A percentile compares a stretch with the other conserved stretches of the same genome.
Conservation (phyloP, 345 rosid species). For the Gynandropsis gynandra region DNA sequence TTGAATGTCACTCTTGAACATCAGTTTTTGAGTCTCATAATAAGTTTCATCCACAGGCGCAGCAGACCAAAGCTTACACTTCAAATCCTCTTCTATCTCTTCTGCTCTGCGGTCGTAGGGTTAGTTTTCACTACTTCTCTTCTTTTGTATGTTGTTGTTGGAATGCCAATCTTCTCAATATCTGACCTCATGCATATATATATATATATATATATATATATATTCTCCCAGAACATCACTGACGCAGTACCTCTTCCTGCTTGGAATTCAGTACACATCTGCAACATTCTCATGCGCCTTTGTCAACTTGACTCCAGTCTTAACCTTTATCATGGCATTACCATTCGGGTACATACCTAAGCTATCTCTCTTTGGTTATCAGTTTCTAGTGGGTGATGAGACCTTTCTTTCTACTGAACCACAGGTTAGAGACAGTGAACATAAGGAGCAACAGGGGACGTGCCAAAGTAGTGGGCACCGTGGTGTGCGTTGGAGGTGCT, state of each 20-base stretch:
- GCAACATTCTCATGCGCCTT: constrained; percentile 61
- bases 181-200: too few species aligned
- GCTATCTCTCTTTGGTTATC: neutral
- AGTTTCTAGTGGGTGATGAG: neutral
- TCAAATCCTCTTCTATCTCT: constrained; percentile 41
- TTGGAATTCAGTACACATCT: constrained; percentile 57
- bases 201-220: too few species aligned
- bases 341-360: constrained; percentile 43
- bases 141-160: neutral
- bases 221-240: constrained; percentile 42
- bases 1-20: neutral
- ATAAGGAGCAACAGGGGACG: constrained; percentile 32
- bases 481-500: constrained; percentile 41
- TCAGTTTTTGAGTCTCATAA: neutral
- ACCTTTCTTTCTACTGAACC: too few species aligned
- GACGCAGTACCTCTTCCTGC: constrained; percentile 51
- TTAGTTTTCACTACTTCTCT: constrained; percentile 16
- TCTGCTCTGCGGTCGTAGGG: constrained; percentile 58
- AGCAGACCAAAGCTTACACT: constrained; percentile 52
- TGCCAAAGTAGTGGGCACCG: constrained; percentile 38
- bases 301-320: constrained; percentile 54
- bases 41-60: constrained; percentile 28
- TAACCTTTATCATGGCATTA: constrained; percentile 53
- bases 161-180: neutral
- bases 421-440: constrained; percentile 46